These are phyloP conservation scores for Simplicillium sp. DNA, from an alignment of 2,329 filamentous ascomycete genomes.

Conservation along the genomic window DNA sequence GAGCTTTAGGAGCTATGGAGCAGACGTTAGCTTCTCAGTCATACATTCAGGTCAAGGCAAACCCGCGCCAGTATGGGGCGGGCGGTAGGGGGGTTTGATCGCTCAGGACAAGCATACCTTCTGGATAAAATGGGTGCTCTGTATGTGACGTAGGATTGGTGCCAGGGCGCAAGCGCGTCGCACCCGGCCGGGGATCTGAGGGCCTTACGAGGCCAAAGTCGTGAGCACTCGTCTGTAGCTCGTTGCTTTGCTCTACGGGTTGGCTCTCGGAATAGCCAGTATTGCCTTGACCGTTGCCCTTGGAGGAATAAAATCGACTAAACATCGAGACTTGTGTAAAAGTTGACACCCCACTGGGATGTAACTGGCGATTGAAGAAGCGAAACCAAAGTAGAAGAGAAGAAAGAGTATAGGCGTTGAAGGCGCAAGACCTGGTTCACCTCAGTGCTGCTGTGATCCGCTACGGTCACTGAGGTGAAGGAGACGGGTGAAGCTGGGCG, in stretches of 20 bases:
- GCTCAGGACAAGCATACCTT: neutral
- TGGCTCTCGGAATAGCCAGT: slow-evolving; percentile 6
- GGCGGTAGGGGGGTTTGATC: neutral
- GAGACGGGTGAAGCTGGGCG: no score
- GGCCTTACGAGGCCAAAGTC: neutral
- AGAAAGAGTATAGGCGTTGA: neutral
- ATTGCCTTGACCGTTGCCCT: slow-evolving; percentile 13
- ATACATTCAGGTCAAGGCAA: neutral
- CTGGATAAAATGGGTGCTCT: neutral
- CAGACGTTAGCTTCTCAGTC: neutral
- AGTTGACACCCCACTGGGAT: neutral
- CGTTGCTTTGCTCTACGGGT: slow-evolving; percentile 1
- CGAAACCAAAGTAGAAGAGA: neutral
- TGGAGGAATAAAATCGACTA: slow-evolving; percentile 23
- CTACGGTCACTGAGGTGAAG: no score
- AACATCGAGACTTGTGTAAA: slow-evolving; percentile 23
- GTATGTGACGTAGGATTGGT: neutral
- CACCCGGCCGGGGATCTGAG: neutral
- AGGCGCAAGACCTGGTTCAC: no score
- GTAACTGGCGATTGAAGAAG: neutral
- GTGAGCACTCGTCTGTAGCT: neutral
- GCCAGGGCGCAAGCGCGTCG: neutral
- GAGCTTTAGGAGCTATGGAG: neutral
- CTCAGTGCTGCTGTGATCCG: no score
- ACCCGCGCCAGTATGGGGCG: neutral